Evolutionary conservation across 139 green algal genomes (phyloP).

Genomic region (Chlorella sp.): DNA sequence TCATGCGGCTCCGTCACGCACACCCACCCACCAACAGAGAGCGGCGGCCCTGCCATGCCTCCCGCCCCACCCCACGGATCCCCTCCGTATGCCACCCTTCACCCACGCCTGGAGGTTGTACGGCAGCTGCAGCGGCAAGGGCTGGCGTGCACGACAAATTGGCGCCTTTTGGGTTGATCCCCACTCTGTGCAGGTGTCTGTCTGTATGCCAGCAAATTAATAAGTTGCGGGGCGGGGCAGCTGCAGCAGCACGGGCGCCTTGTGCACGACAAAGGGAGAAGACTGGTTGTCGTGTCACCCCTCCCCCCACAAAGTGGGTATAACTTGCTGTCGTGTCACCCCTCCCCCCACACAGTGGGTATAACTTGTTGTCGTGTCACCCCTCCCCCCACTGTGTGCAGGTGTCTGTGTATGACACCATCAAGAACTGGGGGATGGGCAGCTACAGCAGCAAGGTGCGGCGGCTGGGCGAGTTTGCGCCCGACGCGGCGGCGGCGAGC

Average conservation of each 20-base stretch:
- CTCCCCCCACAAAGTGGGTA: too few relatives aligned
- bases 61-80: not conserved
- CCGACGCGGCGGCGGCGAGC: not conserved
- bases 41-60: not conserved
- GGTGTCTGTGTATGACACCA: constrained; percentile 81
- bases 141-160: not conserved
- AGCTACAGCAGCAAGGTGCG: constrained; percentile 60
- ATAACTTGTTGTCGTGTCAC: too few relatives aligned
- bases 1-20: too few relatives aligned
- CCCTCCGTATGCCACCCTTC: not conserved
- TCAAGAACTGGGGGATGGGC: constrained; percentile 52
- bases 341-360: too few relatives aligned
- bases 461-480: constrained; percentile 74
- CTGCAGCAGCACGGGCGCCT: constrained; percentile 59
- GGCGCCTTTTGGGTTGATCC: not conserved
- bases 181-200: constrained; percentile 55
- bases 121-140: too few relatives aligned
- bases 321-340: too few relatives aligned
- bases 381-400: constrained; percentile 26
- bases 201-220: constrained; percentile 83
- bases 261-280: too few relatives aligned
- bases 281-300: too few relatives aligned
- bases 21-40: too few relatives aligned
- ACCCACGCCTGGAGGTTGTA: too few relatives aligned
- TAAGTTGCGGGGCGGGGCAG: constrained; percentile 41